Evolutionary conservation across 108 stramenopile species (phyloP), one percentile per base, ranked within the genome.

Genomic region (Schizochytrium sp.): DNA sequence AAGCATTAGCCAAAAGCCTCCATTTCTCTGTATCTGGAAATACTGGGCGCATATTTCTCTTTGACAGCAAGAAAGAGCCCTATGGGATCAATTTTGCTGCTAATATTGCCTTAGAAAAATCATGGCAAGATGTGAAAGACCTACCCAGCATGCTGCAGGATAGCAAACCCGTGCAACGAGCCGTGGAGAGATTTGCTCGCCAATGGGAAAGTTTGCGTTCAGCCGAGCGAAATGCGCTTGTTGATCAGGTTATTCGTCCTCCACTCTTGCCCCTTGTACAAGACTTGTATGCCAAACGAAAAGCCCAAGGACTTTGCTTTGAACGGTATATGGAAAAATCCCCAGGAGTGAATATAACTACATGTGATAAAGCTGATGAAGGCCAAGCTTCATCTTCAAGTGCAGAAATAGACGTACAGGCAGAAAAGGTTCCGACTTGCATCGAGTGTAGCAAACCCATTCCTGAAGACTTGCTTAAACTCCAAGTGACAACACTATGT

Each of bases 11-110:
- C 53, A 38, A n/a, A 10, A n/a, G 50, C 8, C 76, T 83, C 50
- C 53, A 83, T 53, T 83, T 83, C 40, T 55, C 47, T 10, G 53
- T 83, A 10, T 55, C 50, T 7, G 76, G 53, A 2, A 83, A 83
- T 40, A 83, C 76, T 7, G 76, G 76, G 50, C 76, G 76, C 13
- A 55, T 83, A 5, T 83, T 83, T 28, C 50, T 83, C 50, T 83
- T 55, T 83, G 76, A 83, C 28, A 40, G 76, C 15, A 55, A 83
- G 10, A 83, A 83, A 53, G 50, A 83, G 76, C 53, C 76, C 47
- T 53, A 55, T 5, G 76, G 50, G 38, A 83, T 83, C 53, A 83
- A 83, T 55, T 83, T 83, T n/a, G 40, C 5, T 38, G 50, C 76
- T 5, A 53, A 83, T 2, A 47, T n/a, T 8, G 50, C 53, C 53